These are phyloP conservation scores for Lichtheimia ornata DNA, from an alignment of 371 early-diverging fungal species.

Conservation along the genomic window DNA sequence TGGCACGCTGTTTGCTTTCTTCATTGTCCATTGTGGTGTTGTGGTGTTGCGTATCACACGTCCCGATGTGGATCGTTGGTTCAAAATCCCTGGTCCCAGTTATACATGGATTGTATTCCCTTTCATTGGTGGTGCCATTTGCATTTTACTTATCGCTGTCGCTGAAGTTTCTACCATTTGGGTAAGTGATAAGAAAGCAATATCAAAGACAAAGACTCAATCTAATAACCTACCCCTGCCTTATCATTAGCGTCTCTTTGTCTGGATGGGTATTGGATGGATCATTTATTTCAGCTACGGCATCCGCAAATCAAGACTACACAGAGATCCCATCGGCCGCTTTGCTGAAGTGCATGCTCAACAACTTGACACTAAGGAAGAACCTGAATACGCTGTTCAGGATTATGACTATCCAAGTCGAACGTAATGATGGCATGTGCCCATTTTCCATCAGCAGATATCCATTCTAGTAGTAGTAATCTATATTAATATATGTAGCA, in stretches of 20 bases:
- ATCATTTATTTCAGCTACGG: slow-evolving; percentile 70
- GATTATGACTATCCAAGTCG: slow-evolving; percentile 16
- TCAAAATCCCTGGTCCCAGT: slow-evolving; percentile 75
- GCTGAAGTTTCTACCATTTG: slow-evolving; percentile 62
- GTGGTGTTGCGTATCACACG: slow-evolving; percentile 75
- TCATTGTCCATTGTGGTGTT: slow-evolving; percentile 78
- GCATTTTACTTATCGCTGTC: slow-evolving; percentile 63
- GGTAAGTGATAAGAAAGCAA: slow-evolving; percentile 11
- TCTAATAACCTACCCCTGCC: not conserved
- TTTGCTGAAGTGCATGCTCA: slow-evolving; percentile 24
- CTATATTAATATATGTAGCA: too few species aligned
- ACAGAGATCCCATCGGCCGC: slow-evolving; percentile 37
- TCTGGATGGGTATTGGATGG: slow-evolving; percentile 76
- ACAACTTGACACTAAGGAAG: slow-evolving; percentile 2
- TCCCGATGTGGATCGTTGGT: slow-evolving; percentile 75
- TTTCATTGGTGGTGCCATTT: slow-evolving; percentile 57
- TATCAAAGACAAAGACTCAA: not conserved
- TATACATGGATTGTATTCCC: slow-evolving; percentile 57
- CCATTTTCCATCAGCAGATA: too few species aligned
- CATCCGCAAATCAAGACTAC: slow-evolving; percentile 60
- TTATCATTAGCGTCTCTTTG: slow-evolving; percentile 38
- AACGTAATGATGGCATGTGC: not conserved
- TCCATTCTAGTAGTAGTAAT: too few species aligned
- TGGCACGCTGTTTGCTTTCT: slow-evolving; percentile 86
- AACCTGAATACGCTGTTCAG: slow-evolving; percentile 7